These are phyloP conservation scores for Colletotrichum nymphaeae DNA, from an alignment of 2,329 filamentous ascomycete species.

Conservation along the genomic window DNA sequence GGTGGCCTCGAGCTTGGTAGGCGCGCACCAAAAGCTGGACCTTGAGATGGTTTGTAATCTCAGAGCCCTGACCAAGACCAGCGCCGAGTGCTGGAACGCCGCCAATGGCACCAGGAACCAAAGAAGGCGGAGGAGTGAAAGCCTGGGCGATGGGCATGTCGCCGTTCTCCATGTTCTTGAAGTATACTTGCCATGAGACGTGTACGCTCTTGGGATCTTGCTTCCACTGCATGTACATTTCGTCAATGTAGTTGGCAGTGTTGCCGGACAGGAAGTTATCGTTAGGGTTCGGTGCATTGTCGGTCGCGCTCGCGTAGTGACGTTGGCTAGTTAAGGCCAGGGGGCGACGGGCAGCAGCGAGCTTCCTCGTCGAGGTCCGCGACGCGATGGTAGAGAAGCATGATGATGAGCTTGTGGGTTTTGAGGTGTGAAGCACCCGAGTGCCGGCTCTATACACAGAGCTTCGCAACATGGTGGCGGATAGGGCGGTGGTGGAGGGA, in stretches of 20 bases:
- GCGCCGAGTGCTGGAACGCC: slow-evolving; percentile 80
- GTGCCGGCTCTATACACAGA: slow-evolving; percentile 74
- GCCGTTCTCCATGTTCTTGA: slow-evolving; percentile 98
- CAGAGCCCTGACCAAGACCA: slow-evolving; percentile 75
- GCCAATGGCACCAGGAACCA: slow-evolving; percentile 85
- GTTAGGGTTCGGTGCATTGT: slow-evolving; percentile 78
- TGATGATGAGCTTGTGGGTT: slow-evolving; percentile 52
- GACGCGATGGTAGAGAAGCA: slow-evolving; percentile 54
- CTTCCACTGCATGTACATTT: slow-evolving; percentile 99
- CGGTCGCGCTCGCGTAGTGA: slow-evolving; percentile 66
- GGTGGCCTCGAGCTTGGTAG: slow-evolving; percentile 97
- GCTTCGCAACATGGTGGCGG: slow-evolving; percentile 75
- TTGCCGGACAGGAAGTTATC: slow-evolving; percentile 97
- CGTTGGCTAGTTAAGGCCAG: slow-evolving; percentile 62
- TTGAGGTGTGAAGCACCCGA: slow-evolving; percentile 70
- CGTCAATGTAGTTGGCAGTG: slow-evolving; percentile 98
- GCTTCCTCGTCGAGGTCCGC: slow-evolving; percentile 56
- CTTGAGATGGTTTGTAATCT: slow-evolving; percentile 96
- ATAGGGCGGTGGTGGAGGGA: slow-evolving; percentile 5
- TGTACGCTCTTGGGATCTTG: slow-evolving; percentile 93
- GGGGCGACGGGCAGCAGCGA: slow-evolving; percentile 60
- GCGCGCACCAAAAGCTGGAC: slow-evolving; percentile 96
- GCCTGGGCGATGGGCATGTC: slow-evolving; percentile 98
- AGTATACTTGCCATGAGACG: slow-evolving; percentile 99
- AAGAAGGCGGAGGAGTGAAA: slow-evolving; percentile 93